Percentiles rank a stretch among this genome's conserved stretches.
Evolutionary conservation across 2,329 filamentous ascomycete species (phyloP).

Genomic region (Aspergillus uvarum): DNA sequence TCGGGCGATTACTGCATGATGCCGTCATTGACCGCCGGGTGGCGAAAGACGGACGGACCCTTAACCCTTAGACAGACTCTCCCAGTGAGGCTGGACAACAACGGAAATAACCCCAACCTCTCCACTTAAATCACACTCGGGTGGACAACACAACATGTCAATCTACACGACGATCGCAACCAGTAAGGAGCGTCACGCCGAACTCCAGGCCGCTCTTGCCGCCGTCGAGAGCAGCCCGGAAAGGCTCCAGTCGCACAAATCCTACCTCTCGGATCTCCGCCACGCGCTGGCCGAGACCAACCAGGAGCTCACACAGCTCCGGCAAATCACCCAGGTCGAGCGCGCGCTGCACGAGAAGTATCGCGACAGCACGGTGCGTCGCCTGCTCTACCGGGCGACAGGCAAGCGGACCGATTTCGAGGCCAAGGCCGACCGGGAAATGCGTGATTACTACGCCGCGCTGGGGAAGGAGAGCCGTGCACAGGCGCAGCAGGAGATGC

Average conservation of each 20-base stretch:
- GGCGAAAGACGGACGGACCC: background rate
- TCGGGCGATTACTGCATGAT: background rate
- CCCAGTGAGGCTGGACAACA: background rate
- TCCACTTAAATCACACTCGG: background rate
- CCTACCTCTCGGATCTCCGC: background rate
- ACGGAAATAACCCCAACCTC: background rate
- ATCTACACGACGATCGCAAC: background rate
- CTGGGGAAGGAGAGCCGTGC: background rate
- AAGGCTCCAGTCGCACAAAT: background rate
- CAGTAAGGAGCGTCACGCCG: background rate
- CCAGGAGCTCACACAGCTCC: background rate
- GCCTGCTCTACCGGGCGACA: constrained; percentile 2
- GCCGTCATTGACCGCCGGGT: background rate
- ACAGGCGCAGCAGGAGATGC: constrained; percentile 1
- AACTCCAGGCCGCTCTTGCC: background rate
- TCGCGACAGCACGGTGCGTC: constrained; percentile 6
- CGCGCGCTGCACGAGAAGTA: constrained; percentile 4
- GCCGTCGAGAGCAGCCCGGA: background rate
- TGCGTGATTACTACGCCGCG: constrained; percentile 3
- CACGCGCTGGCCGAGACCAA: background rate
- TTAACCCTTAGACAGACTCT: background rate
- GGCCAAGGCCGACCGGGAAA: constrained; percentile 3
- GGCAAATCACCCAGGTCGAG: background rate
- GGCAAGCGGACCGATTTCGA: constrained; percentile 3
- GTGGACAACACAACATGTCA: background rate